A percentile compares a stretch with the other conserved stretches of the same genome.
phyloP scores from a whole-genome alignment of 345 rosid species.

The Lagerstroemia speciosa region DNA sequence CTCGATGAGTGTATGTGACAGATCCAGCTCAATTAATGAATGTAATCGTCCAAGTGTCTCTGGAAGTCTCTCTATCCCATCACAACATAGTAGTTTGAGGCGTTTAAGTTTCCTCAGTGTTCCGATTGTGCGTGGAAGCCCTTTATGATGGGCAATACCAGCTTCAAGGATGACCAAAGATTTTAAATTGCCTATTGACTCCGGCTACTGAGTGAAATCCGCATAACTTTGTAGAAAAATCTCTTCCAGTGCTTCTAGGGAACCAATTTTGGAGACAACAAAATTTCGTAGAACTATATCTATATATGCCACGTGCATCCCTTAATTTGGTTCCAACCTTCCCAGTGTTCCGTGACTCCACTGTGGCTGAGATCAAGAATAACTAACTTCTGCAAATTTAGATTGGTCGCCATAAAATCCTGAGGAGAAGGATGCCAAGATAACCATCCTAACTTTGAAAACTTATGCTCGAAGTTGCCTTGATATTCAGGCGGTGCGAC shows the following conservation, averaged over 20 bases:
- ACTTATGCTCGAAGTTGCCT: background rate
- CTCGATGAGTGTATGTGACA: background rate
- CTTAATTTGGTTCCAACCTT: background rate
- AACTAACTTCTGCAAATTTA: background rate
- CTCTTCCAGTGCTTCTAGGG: background rate
- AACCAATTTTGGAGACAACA: background rate
- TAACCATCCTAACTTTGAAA: conserved; percentile 2
- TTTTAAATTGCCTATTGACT: background rate
- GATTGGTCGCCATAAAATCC: background rate
- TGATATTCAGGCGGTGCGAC: background rate
- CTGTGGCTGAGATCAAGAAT: background rate
- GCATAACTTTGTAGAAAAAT: background rate
- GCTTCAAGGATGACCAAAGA: background rate
- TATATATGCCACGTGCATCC: no score
- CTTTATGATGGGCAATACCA: no score
- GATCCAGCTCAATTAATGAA: background rate
- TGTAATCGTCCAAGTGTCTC: conserved; percentile 16
- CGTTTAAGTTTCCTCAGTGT: background rate
- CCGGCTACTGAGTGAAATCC: background rate
- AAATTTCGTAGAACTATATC: background rate
- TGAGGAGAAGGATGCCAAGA: background rate
- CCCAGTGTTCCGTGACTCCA: background rate
- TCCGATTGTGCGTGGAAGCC: background rate
- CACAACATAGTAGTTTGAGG: background rate
- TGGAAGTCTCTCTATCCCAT: conserved; percentile 12